Conservation (phyloP, 306 rosid genomes). For the Cicer pinnatifidum region DNA sequence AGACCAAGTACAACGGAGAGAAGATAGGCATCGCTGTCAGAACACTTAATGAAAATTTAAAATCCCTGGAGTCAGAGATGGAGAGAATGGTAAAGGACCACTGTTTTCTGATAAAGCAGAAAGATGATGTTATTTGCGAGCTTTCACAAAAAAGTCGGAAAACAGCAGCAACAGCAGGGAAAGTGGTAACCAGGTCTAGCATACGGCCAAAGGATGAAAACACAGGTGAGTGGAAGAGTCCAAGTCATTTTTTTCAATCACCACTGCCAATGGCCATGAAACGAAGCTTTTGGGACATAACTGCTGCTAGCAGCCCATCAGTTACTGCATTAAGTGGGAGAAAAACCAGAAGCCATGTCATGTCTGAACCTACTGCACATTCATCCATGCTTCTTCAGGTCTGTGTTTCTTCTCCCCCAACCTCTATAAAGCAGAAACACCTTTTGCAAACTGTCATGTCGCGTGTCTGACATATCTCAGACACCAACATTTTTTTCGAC, state of each 20-base stretch:
- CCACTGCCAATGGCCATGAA: conserved; percentile 38
- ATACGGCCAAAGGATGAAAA: conserved; percentile 65
- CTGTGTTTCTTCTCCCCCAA: conserved; percentile 31
- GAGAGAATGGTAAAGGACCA: conserved; percentile 75
- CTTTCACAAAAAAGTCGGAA: conserved; percentile 59
- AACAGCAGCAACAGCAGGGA: conserved; percentile 40
- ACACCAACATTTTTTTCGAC: no score
- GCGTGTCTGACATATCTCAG: no score
- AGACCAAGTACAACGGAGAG: conserved; percentile 62
- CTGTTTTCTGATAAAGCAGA: conserved; percentile 65
- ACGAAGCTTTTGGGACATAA: conserved; percentile 33
- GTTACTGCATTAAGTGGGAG: conserved; percentile 67
- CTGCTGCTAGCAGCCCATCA: conserved; percentile 60
- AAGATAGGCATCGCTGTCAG: conserved; percentile 51
- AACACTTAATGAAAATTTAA: conserved; percentile 63
- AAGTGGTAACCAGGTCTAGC: conserved; percentile 63
- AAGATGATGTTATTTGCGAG: conserved; percentile 70
- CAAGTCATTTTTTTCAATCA: conserved; percentile 71
- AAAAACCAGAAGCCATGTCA: conserved; percentile 81
- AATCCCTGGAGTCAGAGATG: conserved; percentile 68
- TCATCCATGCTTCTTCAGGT: conserved; percentile 96
- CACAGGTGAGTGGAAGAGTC: conserved; percentile 74
- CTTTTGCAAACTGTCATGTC: no score
- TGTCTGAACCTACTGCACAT: conserved; percentile 60
- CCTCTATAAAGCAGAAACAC: neutral